A percentile compares a stretch with the other conserved stretches of the same genome.
Evolutionary conservation across 2,329 filamentous ascomycete genomes (phyloP).

Genomic region (Phyllosticta paracitricarpa): DNA sequence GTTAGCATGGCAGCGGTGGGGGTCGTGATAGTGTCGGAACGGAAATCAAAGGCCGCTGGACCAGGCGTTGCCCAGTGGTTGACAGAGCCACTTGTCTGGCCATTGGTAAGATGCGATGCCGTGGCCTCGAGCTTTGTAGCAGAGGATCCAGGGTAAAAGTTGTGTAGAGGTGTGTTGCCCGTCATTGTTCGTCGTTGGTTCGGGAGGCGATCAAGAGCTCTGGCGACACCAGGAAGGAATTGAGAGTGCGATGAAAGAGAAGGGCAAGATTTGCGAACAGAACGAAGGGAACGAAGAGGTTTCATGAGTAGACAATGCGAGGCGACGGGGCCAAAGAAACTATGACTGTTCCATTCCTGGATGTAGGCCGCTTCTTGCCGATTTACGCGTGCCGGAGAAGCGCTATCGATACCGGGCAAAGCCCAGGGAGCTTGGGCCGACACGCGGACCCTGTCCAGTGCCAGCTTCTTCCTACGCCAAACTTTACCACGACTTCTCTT

Average conservation of each 20-base stretch:
- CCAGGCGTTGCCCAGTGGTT: constrained; percentile 33
- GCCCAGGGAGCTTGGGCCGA: neutral
- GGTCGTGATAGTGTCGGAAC: constrained; percentile 35
- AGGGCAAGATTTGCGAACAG: neutral
- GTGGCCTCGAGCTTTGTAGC: neutral
- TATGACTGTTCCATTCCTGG: neutral
- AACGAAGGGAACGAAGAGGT: neutral
- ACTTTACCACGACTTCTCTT: neutral
- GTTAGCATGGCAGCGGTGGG: constrained; percentile 60
- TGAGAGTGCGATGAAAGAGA: neutral
- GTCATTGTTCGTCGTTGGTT: neutral
- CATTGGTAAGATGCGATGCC: neutral
- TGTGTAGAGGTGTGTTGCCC: neutral
- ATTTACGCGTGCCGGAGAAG: neutral
- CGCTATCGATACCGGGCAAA: neutral
- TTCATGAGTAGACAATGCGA: neutral
- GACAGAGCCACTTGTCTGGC: neutral
- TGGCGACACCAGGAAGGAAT: neutral
- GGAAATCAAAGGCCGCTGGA: constrained; percentile 46
- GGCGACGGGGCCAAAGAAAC: neutral
- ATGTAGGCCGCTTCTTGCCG: neutral
- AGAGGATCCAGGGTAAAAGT: neutral
- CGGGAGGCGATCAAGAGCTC: neutral
- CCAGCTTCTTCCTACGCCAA: neutral
- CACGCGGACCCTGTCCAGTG: neutral